A percentile compares a stretch with the other conserved stretches of the same genome.
phyloP scores from a whole-genome alignment of 108 stramenopile species.

The Aurantiochytrium sp. region DNA sequence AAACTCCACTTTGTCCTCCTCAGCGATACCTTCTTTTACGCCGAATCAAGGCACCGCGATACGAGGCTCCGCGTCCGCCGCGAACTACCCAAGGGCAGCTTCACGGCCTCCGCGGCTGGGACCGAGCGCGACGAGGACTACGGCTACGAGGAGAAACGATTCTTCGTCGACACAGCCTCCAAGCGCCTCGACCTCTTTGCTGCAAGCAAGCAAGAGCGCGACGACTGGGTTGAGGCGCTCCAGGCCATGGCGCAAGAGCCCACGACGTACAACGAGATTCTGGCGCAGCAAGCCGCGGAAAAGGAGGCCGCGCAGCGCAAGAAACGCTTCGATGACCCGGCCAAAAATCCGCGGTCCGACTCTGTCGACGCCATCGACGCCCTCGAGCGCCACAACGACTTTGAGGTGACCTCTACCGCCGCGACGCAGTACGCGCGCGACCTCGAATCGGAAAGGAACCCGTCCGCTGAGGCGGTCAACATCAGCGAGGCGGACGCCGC shows the following conservation, averaged over 20 bases:
- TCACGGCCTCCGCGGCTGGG: not conserved
- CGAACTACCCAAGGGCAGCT: not conserved
- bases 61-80: not conserved
- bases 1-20: not conserved
- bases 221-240: not conserved
- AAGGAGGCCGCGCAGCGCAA: not conserved
- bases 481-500: too few species aligned
- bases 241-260: not conserved
- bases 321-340: not conserved
- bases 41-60: not conserved
- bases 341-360: not conserved
- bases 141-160: not conserved
- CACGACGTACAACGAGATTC: not conserved
- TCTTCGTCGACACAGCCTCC: not conserved
- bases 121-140: not conserved
- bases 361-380: not conserved
- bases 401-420: not conserved
- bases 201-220: not conserved
- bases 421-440: not conserved
- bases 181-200: not conserved
- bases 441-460: not conserved
- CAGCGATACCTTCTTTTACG: not conserved
- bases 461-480: not conserved
- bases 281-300: not conserved
- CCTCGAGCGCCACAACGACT: not conserved